Conservation (phyloP, 2,329 filamentous ascomycete species). For the Aureobasidium musti region DNA sequence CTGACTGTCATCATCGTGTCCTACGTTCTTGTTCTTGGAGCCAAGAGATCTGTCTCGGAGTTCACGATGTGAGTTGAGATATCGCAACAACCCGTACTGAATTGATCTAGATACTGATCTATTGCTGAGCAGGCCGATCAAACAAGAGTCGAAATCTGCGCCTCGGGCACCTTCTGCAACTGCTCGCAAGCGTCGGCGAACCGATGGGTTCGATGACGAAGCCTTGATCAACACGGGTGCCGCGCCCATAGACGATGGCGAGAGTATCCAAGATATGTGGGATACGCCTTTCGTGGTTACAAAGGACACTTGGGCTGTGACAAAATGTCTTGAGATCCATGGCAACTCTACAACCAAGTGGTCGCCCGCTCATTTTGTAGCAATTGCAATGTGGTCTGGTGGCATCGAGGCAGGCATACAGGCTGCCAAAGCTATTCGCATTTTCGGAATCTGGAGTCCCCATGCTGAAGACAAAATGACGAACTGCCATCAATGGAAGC, state of each 20-base stretch:
- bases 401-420: not conserved
- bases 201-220: not conserved
- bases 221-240: not conserved
- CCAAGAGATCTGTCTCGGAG: not conserved
- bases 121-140: not conserved
- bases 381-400: not conserved
- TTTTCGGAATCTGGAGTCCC: not conserved
- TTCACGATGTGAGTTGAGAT: not conserved
- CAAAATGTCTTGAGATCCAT: not conserved
- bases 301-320: not conserved
- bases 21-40: not conserved
- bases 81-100: not conserved
- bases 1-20: not conserved
- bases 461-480: not conserved
- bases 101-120: not conserved
- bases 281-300: not conserved
- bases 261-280: not conserved
- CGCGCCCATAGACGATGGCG: not conserved
- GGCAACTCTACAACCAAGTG: not conserved
- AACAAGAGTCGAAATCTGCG: not conserved
- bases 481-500: not conserved
- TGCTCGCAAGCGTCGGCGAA: not conserved
- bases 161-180: not conserved
- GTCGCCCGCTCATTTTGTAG: not conserved
- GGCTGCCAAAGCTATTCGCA: not conserved